Evolutionary conservation across 495 filamentous ascomycete species (phyloP), one percentile per base, ranked within the genome.

Genomic region (Saxophila tyrrhenica): DNA sequence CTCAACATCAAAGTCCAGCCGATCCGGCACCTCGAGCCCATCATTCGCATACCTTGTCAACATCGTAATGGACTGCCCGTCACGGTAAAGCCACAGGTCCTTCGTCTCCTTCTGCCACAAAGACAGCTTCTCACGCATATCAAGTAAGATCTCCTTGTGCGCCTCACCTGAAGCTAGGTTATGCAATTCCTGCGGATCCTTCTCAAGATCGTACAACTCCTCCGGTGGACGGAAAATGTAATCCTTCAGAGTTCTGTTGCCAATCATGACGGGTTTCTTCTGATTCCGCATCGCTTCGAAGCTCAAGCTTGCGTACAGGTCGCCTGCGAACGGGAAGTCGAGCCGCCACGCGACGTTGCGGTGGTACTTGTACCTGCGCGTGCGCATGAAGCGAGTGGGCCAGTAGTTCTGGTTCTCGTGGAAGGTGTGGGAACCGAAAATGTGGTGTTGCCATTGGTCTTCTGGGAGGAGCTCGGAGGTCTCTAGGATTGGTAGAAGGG

Each of bases 401-500:
- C 64, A 75, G 59, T 74, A 75, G 47, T 74, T 73, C 23, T 68
- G 70, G 9, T 72, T 54, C 60, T 75, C 73, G 47, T 75, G 73
- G 61, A 75, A 74, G n/a, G 73, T 74, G 56, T 75, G 73, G 15
- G 70, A 73, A 32, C 73, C 71, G 45, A 70, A 74, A 13, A 75
- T 62, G 35, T 63, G 53, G 25, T 62, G 45, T 57, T 66, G 64
- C 42, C 54, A 62, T 22, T 56, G 10, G 16, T 22, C 15, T 5
- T 21, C 57, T 8, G 66, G 58, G 20, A 61, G 46, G 3, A 62
- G 32, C 1, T 51, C 25, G 0, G 53, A 22, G 8, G 54, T 32
- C 20, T 58, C 47, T 8, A 75, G 35, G 24, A 73, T 67, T 0
- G 72, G 67, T 1, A 75, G 64, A 39, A 75, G 43, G 1, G 70